Evolutionary conservation across 331 rosid species (phyloP).

Genomic region (Prunus yedoensis): DNA sequence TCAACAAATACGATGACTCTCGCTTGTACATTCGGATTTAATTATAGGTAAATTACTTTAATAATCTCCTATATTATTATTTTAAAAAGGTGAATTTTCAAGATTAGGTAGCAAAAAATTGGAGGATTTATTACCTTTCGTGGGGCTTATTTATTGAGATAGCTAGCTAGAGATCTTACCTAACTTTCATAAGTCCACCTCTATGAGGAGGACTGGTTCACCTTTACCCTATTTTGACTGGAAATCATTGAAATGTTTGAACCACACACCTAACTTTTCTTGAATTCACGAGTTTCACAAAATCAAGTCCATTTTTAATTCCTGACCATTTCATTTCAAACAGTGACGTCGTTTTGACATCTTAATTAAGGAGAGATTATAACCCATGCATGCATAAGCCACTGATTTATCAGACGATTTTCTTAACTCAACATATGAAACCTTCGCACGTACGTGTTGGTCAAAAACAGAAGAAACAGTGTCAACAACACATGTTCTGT

Average conservation of each 20-base stretch:
- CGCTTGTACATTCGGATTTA: no score
- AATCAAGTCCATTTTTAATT: not conserved
- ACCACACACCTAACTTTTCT: slow-evolving; percentile 18
- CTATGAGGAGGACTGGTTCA: not conserved
- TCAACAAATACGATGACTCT: no score
- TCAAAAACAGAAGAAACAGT: not conserved
- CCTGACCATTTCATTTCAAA: not conserved
- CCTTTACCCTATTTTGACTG: slow-evolving; percentile 12
- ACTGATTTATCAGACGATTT: no score
- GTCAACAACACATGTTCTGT: not conserved
- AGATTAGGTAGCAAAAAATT: not conserved
- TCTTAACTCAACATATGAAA: no score
- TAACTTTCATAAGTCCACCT: not conserved
- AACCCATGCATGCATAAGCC: no score
- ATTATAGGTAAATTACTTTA: no score
- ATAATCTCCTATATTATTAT: not conserved
- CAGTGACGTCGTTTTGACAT: no score
- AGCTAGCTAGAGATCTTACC: not conserved
- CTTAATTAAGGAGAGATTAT: no score
- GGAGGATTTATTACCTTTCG: not conserved
- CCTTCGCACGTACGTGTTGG: not conserved
- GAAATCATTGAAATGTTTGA: not conserved
- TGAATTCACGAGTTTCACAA: slow-evolving; percentile 3
- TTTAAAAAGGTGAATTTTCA: not conserved
- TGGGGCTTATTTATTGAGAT: not conserved